phyloP scores from a whole-genome alignment of 2,329 filamentous ascomycete genomes.

The Xylaria sp. region DNA sequence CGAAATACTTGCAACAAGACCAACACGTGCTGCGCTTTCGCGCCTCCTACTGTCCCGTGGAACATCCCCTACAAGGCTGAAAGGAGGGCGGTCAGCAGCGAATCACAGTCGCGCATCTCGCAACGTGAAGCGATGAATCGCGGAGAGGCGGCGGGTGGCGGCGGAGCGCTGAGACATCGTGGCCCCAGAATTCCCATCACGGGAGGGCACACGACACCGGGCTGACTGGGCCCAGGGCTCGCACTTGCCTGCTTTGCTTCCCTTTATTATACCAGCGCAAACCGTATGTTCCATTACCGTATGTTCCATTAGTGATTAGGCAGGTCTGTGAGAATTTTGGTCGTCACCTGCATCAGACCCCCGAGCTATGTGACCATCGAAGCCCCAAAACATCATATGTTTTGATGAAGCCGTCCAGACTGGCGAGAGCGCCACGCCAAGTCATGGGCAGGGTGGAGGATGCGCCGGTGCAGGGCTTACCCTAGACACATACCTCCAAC shows the following conservation, averaged over 20 bases:
- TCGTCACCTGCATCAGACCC: neutral
- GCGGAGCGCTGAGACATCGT: slow-evolving; percentile 13
- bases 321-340: neutral
- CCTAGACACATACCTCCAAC: too few species aligned
- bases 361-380: neutral
- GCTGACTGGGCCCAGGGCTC: too few species aligned
- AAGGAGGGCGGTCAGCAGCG: slow-evolving; percentile 22
- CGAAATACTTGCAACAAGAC: neutral
- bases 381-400: neutral
- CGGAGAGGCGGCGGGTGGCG: neutral
- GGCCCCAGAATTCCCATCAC: neutral
- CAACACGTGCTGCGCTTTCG: neutral
- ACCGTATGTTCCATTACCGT: neutral
- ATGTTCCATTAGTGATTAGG: neutral
- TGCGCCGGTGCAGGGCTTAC: neutral
- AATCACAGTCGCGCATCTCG: slow-evolving; percentile 31
- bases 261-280: too few species aligned
- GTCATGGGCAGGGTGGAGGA: neutral
- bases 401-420: too few species aligned
- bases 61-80: slow-evolving; percentile 19
- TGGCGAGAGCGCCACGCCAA: too few species aligned
- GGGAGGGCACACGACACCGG: neutral
- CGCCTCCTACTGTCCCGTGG: neutral
- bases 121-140: slow-evolving; percentile 29
- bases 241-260: neutral